phyloP scores from a whole-genome alignment of 768 basidiomycete species.

The Hortiboletus campestris region DNA sequence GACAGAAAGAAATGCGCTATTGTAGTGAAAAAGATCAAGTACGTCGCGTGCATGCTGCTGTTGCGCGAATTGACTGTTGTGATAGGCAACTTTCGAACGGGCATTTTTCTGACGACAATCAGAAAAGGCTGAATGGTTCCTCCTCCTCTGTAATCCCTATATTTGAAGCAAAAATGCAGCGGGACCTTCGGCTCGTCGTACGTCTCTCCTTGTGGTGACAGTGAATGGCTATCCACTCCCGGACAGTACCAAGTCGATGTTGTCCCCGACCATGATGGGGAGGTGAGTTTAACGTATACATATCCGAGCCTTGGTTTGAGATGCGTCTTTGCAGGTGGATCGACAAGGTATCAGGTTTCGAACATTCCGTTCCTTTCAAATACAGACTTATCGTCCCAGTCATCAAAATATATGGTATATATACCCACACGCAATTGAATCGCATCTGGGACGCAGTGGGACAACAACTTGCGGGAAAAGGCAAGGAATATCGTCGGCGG shows the following conservation, averaged over 20 bases:
- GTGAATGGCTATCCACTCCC: not conserved
- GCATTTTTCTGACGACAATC: constrained; percentile 66
- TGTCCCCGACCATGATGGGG: constrained; percentile 36
- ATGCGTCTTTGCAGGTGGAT: constrained; percentile 32
- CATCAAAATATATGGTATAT: constrained; percentile 50
- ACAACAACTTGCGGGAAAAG: constrained; percentile 40
- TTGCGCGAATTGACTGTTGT: not conserved
- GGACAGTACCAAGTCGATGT: constrained; percentile 51
- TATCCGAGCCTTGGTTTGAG: not conserved
- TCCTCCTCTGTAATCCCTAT: constrained; percentile 49
- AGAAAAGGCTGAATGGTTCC: constrained; percentile 52
- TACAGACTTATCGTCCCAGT: constrained; percentile 25
- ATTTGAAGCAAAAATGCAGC: constrained; percentile 67
- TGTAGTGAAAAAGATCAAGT: no score
- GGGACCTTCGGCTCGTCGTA: constrained; percentile 51
- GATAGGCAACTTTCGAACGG: constrained; percentile 66
- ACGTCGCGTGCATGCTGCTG: no score
- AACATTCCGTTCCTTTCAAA: not conserved
- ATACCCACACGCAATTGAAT: constrained; percentile 46
- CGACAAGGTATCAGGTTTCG: constrained; percentile 33
- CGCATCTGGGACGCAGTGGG: constrained; percentile 49
- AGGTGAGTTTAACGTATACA: constrained; percentile 18
- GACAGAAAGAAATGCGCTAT: no score
- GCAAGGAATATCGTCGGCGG: constrained; percentile 55
- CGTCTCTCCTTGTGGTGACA: constrained; percentile 11